Base-by-base conservation (phyloP, 306 rosid genomes). In the Cercis canadensis region DNA sequence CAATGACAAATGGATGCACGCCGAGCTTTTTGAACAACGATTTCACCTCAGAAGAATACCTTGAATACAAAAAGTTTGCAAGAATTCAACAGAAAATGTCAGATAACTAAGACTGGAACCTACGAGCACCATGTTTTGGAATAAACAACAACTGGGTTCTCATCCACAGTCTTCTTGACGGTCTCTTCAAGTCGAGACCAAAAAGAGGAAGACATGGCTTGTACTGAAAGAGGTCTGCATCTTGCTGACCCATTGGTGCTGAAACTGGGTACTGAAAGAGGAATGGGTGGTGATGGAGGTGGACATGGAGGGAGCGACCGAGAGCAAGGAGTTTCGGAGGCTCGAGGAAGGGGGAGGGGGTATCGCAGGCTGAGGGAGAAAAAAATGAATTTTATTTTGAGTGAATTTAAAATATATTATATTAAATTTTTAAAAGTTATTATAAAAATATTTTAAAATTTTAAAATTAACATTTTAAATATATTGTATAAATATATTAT, bases 91-190 rank as follows among this genome's bases (percentile, higher is more conserved):
- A 6, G 24, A 16, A 5, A 10, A 33, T 11, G 51, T 36, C 21
- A 45, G 45, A 32, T 13, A 10, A 31, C 50, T 21, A 14, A 15
- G 74, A 78, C 44, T 36, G 14, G 69, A 19, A 89, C 97, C 75
- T 59, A 92, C 94, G 97, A 89, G 72, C 99, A 94, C 99, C 99
- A 94, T 2, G 91, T 83, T 80, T 94, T 94, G 82, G 99, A 94
- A 77, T 94, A 94, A 55, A 94, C 88, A 3, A 91, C 99, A 32
- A 94, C 88, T 0, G 92, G 91, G 68, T 91, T 91, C 0, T 78
- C 83, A 0, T 83, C 34, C 16, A 91, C 73, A 1, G 96, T 91
- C 65, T 84, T 89, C 84, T 87, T 91, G 15, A 94, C 83, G 74
- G 66, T 83, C 57, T 94, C 97, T 76, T 94, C 97, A 60, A 94